Evolutionary conservation across 768 basidiomycete genomes (phyloP).

Genomic region (Lactifluus volemus): DNA sequence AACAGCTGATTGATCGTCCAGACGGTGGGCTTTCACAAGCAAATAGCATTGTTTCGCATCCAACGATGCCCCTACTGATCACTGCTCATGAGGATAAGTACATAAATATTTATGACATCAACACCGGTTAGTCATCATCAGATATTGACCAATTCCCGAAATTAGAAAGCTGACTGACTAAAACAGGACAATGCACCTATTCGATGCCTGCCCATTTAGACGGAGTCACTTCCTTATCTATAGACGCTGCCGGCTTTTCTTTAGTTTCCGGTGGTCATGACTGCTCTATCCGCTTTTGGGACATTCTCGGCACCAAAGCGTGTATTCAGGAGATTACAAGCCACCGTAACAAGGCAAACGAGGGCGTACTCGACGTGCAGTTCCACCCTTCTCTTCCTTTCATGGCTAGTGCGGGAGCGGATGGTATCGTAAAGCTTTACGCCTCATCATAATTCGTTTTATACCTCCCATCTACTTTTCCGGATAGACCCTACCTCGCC

Average conservation of each 20-base stretch:
- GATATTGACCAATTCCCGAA: not conserved
- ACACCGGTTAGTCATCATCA: conserved; percentile 48
- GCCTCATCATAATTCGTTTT: conserved; percentile 56
- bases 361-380: conserved; percentile 85
- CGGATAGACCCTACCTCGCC: conserved; percentile 6
- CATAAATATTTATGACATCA: conserved; percentile 82
- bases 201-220: conserved; percentile 89
- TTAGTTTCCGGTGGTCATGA: conserved; percentile 90
- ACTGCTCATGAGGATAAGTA: conserved; percentile 92
- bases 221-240: conserved; percentile 82
- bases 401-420: conserved; percentile 92
- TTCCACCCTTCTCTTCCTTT: conserved; percentile 78
- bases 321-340: conserved; percentile 86
- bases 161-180: not conserved
- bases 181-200: conserved; percentile 72
- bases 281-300: conserved; percentile 93
- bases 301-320: conserved; percentile 66
- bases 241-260: conserved; percentile 80
- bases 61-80: conserved; percentile 79
- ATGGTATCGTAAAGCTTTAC: conserved; percentile 88
- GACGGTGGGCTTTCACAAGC: conserved; percentile 78
- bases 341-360: conserved; percentile 83
- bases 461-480: conserved; percentile 2
- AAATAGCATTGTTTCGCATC: conserved; percentile 83
- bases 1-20: conserved; percentile 24